phyloP scores from a whole-genome alignment of 768 basidiomycete genomes.

The Cyathus striatus region DNA sequence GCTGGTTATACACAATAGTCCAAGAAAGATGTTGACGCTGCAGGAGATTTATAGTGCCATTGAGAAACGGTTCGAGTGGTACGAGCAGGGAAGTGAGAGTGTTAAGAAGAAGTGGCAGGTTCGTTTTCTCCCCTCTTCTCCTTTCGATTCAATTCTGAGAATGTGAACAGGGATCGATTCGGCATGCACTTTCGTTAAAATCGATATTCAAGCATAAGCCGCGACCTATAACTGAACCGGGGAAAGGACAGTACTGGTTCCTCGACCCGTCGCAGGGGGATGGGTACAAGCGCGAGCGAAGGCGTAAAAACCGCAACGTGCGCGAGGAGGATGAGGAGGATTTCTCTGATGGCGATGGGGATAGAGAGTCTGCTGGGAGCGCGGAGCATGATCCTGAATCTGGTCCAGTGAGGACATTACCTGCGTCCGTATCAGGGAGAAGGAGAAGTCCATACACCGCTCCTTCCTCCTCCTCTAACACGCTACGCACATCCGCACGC shows the following conservation, averaged over 20 bases:
- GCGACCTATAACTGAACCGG: conserved; percentile 63
- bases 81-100: conserved; percentile 33
- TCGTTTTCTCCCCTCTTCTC: not conserved
- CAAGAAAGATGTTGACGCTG: conserved; percentile 47
- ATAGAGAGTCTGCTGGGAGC: too few relatives aligned
- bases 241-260: conserved; percentile 66
- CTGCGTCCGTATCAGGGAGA: too few relatives aligned
- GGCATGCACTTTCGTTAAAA: conserved; percentile 39
- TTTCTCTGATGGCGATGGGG: too few relatives aligned
- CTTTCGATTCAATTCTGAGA: conserved; percentile 6
- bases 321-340: too few relatives aligned
- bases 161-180: conserved; percentile 34
- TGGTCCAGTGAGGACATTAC: too few relatives aligned
- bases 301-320: too few relatives aligned
- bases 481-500: too few relatives aligned
- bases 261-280: conserved; percentile 50
- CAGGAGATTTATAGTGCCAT: conserved; percentile 58
- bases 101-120: conserved; percentile 59
- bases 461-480: too few relatives aligned
- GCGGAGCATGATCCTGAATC: too few relatives aligned
- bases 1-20: conserved; percentile 63
- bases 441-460: too few relatives aligned
- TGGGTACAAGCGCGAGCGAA: conserved; percentile 58
- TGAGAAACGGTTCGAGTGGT: conserved; percentile 52
- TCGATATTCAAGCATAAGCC: conserved; percentile 49